A percentile compares a stretch with the other conserved stretches of the same genome.
Evolutionary conservation across 192 early-diverging fungal species (phyloP).

Genomic region (Rhizoclosmatium sp.): DNA sequence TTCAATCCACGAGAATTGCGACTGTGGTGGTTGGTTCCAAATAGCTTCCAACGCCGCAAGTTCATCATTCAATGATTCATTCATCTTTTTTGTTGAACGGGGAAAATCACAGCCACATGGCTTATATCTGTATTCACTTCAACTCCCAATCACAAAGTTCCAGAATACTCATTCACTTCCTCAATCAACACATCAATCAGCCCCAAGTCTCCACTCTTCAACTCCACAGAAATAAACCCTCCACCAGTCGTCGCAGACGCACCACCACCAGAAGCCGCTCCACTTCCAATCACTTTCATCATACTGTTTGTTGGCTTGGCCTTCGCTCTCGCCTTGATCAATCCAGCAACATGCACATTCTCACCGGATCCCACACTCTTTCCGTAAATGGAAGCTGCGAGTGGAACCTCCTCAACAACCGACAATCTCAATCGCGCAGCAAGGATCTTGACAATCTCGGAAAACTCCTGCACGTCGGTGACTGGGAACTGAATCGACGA

Average conservation of each 20-base stretch:
- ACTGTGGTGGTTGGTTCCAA: neutral
- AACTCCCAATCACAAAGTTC: neutral
- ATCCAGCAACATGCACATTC: constrained; percentile 41
- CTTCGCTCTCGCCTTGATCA: constrained; percentile 40
- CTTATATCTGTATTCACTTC: too few relatives aligned
- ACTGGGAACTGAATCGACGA: constrained; percentile 39
- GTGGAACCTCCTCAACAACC: constrained; percentile 34
- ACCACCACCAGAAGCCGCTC: neutral
- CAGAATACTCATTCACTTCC: constrained; percentile 37
- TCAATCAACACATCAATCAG: constrained; percentile 38
- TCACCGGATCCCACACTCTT: constrained; percentile 3
- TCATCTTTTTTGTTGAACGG: neutral
- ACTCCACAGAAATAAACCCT: constrained; percentile 29
- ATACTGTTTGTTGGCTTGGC: neutral
- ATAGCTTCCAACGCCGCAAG: neutral
- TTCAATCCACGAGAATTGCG: neutral
- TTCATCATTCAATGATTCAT: neutral
- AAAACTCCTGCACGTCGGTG: neutral
- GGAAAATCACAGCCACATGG: too few relatives aligned
- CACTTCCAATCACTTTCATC: constrained; percentile 18
- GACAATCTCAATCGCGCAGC: constrained; percentile 18
- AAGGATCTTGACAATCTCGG: neutral
- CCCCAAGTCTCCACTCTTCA: constrained; percentile 34
- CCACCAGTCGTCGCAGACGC: neutral
- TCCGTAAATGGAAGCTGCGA: constrained; percentile 43